These are phyloP conservation scores for Phytophthora pluvialis DNA, from an alignment of 352 stramenopile species.

Conservation along the genomic window DNA sequence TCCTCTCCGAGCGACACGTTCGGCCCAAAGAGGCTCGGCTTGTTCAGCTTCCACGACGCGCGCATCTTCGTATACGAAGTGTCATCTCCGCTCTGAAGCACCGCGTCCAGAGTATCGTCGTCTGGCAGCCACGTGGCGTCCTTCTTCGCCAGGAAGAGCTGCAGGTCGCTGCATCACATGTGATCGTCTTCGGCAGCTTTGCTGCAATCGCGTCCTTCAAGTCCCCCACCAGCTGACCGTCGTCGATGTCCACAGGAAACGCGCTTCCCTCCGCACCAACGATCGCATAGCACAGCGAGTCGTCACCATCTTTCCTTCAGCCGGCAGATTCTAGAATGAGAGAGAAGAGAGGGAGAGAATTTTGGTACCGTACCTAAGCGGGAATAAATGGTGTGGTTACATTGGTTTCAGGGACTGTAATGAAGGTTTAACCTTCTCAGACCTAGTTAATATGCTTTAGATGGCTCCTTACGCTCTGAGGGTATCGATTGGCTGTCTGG, in stretches of 20 bases:
- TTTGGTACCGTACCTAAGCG: background rate
- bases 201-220: background rate
- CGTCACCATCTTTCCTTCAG: background rate
- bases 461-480: too few species aligned
- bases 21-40: slow-evolving; percentile 8
- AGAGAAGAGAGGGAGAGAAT: too few species aligned
- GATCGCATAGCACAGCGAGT: too few species aligned
- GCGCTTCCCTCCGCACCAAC: background rate
- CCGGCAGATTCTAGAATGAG: background rate
- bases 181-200: background rate
- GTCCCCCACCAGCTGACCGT: background rate
- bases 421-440: too few species aligned
- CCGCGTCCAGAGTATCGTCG: slow-evolving; percentile 9
- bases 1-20: slow-evolving; percentile 11
- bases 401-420: too few species aligned
- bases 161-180: background rate
- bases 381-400: too few species aligned
- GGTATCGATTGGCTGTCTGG: too few species aligned
- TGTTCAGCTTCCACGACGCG: slow-evolving; percentile 21
- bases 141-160: background rate
- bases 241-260: background rate
- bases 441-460: too few species aligned
- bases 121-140: background rate
- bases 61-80: slow-evolving; percentile 12
- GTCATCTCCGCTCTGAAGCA: slow-evolving; percentile 14